Evolutionary conservation across 805 yeast genomes (phyloP).

Genomic region (Diddensiella transvaalensis): DNA sequence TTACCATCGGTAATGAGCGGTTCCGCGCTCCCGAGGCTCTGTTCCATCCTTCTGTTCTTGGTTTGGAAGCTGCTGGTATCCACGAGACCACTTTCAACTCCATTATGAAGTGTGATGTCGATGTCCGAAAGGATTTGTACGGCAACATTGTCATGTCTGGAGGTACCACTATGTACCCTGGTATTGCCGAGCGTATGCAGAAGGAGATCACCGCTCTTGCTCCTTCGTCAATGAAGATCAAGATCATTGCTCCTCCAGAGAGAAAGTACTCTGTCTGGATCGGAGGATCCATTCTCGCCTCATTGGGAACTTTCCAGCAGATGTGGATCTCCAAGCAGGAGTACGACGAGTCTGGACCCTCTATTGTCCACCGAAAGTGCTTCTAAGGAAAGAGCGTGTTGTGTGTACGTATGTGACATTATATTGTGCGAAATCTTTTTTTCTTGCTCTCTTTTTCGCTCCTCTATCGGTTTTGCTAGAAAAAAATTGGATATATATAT

Average conservation of each 20-base stretch:
- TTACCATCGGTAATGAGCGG: slow-evolving; percentile 99
- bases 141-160: slow-evolving; percentile 99
- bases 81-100: slow-evolving; percentile 96
- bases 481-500: too few species aligned
- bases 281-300: slow-evolving; percentile 99
- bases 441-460: too few species aligned
- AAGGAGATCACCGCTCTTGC: slow-evolving; percentile 99
- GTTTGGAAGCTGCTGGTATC: slow-evolving; percentile 96
- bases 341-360: slow-evolving; percentile 99
- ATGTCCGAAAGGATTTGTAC: slow-evolving; percentile 97
- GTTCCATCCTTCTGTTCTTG: slow-evolving; percentile 93
- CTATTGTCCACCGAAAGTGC: slow-evolving; percentile 96
- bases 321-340: slow-evolving; percentile 99
- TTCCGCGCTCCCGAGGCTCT: slow-evolving; percentile 99
- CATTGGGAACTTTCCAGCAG: slow-evolving; percentile 99
- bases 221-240: slow-evolving; percentile 99
- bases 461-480: too few species aligned
- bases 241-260: slow-evolving; percentile 99
- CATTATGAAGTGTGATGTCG: slow-evolving; percentile 98
- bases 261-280: slow-evolving; percentile 99
- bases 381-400: slow-evolving; percentile 56
- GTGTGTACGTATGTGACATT: background rate
- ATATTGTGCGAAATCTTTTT: too few species aligned
- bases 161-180: slow-evolving; percentile 99
- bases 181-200: slow-evolving; percentile 99